Conservation (phyloP, 176 grass and related monocot species). For the Avena insularis region DNA sequence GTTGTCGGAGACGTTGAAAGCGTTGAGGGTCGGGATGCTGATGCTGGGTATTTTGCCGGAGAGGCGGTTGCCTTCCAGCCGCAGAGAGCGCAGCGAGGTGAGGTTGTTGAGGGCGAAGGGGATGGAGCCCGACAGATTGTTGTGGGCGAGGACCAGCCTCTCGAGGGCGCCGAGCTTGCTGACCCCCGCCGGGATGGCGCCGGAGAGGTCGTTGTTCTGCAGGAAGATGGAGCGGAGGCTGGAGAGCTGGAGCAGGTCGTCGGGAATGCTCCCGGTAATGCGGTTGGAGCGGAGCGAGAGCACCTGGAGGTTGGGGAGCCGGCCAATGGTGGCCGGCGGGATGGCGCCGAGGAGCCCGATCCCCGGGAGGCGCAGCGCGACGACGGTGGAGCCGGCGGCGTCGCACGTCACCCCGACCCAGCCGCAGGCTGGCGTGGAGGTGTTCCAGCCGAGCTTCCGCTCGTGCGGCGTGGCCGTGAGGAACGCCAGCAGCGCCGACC, state of each 20-base stretch:
- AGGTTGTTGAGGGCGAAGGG: constrained; percentile 88
- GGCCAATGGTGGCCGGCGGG: constrained; percentile 56
- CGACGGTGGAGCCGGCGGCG: constrained; percentile 51
- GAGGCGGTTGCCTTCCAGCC: constrained; percentile 65
- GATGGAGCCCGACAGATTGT: constrained; percentile 71
- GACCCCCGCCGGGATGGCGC: constrained; percentile 48
- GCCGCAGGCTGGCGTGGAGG: constrained; percentile 60
- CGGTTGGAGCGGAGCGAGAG: constrained; percentile 90
- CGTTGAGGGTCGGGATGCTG: constrained; percentile 54
- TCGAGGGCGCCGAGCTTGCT: constrained; percentile 38
- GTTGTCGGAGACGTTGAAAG: constrained; percentile 86
- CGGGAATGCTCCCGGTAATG: constrained; percentile 59
- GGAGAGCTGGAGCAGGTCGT: constrained; percentile 57
- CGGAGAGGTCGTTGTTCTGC: constrained; percentile 65
- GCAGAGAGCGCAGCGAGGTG: constrained; percentile 47
- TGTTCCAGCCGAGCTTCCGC: constrained; percentile 71
- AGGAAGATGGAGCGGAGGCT: constrained; percentile 59
- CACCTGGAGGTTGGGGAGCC: constrained; percentile 53
- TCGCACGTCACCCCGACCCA: constrained; percentile 87
- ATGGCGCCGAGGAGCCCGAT: constrained; percentile 71
- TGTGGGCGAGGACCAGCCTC: constrained; percentile 72
- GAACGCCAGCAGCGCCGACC: constrained; percentile 75
- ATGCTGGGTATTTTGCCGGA: constrained; percentile 82
- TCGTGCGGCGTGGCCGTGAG: constrained; percentile 65
- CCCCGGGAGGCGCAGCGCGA: constrained; percentile 65